These are phyloP conservation scores for Puccinia horiana DNA, from an alignment of 1,284 basidiomycete species.

Conservation along the genomic window DNA sequence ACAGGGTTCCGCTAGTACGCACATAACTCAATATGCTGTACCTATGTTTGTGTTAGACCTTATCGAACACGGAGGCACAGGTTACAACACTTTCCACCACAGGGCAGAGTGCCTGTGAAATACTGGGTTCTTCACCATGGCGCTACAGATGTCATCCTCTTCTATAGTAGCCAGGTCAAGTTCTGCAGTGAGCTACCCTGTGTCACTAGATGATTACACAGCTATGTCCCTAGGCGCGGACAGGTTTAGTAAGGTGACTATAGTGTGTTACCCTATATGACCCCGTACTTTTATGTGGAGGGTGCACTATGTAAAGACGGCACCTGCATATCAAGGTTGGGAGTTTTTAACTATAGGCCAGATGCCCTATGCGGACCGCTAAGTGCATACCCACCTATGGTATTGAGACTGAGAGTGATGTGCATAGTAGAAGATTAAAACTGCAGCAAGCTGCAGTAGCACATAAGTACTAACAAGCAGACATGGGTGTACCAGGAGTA, in stretches of 20 bases:
- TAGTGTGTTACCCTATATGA: neutral
- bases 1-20: no score
- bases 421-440: neutral
- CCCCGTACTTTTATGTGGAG: neutral
- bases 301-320: neutral
- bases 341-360: neutral
- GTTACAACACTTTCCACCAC: neutral
- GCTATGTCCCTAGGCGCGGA: neutral
- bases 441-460: neutral
- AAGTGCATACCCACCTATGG: neutral
- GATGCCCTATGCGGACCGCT: neutral
- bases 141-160: neutral
- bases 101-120: neutral
- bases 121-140: neutral
- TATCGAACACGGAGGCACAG: neutral
- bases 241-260: neutral
- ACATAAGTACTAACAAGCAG: neutral
- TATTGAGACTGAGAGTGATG: neutral
- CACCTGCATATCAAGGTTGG: neutral
- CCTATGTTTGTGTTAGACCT: neutral
- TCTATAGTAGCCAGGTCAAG: neutral
- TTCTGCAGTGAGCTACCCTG: neutral
- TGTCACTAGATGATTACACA: neutral
- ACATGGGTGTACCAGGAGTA: no score
- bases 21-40: neutral